Base-by-base conservation (phyloP, 306 rosid genomes). In the Purshia tridentata region DNA sequence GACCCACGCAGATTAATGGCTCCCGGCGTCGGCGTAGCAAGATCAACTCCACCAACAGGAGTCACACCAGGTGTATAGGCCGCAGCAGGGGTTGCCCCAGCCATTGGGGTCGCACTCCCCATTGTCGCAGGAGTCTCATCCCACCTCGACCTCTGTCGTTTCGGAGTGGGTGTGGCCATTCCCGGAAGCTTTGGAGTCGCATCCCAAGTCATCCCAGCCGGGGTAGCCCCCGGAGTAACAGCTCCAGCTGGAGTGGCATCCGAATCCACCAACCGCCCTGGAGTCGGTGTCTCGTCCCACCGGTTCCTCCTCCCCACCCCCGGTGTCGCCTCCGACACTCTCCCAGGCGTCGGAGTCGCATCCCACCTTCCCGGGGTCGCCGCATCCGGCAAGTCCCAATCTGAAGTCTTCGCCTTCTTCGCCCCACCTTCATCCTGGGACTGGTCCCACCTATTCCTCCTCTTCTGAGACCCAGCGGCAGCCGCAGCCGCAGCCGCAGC, bases 191-290 rank as follows among this genome's bases (percentile, higher is more conserved):
- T 89, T 0, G 91, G 95, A 0, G 95, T 89, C 4, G 91, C 88
- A 73, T 89, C 95, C 95, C 95, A 89, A 37, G 95, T 80, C 95
- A 89, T 89, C 50, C 95, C 91, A 1, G 95, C 84, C 0, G 95
- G 95, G 6, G 95, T 89, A 6, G 95, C 95, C 18, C 95, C 94
- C 0, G 93, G 89, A 1, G 93, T 89, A 6, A 5, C 94, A 4
- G 81, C 91, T 11, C 95, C 95, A 0, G 88, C 78, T 0, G 95
- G 95, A 6, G 95, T 89, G 1, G 95, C 85, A 69, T 89, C 95
- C 4, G 85, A 80, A 78, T 88, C 93, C 0, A 50, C 86, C 72
- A 89, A 15, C 61, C 95, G 80, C 6, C 95, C 91, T 0, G 95
- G 95, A 0, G 95, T 87, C 2, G 95, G 95, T 0, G 91, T 89